Evolutionary conservation across 805 yeast species (phyloP).

Genomic region (Isabelozyma gotoi): DNA sequence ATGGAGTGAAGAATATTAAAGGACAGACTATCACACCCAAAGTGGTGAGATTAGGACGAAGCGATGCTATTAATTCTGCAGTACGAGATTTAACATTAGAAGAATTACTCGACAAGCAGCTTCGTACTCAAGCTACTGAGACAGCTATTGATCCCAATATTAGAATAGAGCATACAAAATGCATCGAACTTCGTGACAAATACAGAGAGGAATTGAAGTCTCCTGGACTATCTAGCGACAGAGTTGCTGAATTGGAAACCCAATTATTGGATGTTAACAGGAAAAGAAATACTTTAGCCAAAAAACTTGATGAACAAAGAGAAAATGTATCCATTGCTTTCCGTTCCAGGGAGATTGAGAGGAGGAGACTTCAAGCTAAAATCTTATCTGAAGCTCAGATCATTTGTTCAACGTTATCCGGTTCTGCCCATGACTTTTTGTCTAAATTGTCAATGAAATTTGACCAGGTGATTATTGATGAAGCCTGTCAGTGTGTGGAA

Average conservation of each 20-base stretch:
- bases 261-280: slow-evolving; percentile 56
- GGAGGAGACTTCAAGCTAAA: slow-evolving; percentile 70
- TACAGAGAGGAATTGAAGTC: slow-evolving; percentile 41
- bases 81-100: slow-evolving; percentile 85
- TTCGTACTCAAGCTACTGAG: slow-evolving; percentile 39
- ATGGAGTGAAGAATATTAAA: slow-evolving; percentile 60
- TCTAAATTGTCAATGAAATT: slow-evolving; percentile 73
- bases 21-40: slow-evolving; percentile 59
- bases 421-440: slow-evolving; percentile 87
- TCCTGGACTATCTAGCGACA: slow-evolving; percentile 35
- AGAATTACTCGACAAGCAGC: slow-evolving; percentile 70
- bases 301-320: slow-evolving; percentile 73
- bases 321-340: slow-evolving; percentile 67
- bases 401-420: slow-evolving; percentile 89
- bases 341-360: slow-evolving; percentile 76
- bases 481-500: slow-evolving; percentile 97
- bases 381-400: slow-evolving; percentile 75
- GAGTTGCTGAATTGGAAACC: slow-evolving; percentile 47
- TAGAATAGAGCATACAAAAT: slow-evolving; percentile 49
- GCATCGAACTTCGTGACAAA: slow-evolving; percentile 57
- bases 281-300: slow-evolving; percentile 67
- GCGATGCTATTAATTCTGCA: slow-evolving; percentile 81
- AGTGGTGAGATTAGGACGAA: slow-evolving; percentile 83
- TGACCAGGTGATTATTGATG: slow-evolving; percentile 91
- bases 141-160: slow-evolving; percentile 47